Percentiles rank a stretch among this genome's conserved stretches.
Evolutionary conservation across 2,329 filamentous ascomycete species (phyloP).

Genomic region (Cordyceps tenuipes): DNA sequence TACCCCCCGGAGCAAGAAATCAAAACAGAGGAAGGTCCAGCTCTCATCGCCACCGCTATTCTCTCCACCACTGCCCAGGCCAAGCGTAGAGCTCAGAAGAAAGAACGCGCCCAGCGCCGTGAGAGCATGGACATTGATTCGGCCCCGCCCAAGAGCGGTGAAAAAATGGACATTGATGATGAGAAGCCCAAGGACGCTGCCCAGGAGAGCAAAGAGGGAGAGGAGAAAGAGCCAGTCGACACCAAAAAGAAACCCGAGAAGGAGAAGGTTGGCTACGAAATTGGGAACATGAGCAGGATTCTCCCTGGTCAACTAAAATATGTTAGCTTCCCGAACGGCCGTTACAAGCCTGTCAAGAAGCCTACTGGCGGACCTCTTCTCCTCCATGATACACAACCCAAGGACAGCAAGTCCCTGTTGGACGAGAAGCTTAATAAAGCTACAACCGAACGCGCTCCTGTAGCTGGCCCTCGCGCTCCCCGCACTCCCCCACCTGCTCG

Average conservation of each 20-base stretch:
- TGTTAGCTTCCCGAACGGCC: constrained; percentile 80
- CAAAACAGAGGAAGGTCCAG: constrained; percentile 86
- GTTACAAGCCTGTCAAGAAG: constrained; percentile 88
- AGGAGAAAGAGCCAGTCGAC: constrained; percentile 47
- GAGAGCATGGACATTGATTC: constrained; percentile 96
- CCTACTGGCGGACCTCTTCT: constrained; percentile 90
- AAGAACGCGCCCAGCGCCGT: constrained; percentile 78
- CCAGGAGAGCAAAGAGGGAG: constrained; percentile 55
- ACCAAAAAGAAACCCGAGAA: constrained; percentile 87
- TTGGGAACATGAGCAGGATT: constrained; percentile 95
- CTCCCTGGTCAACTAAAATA: constrained; percentile 90
- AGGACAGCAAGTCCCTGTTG: constrained; percentile 69
- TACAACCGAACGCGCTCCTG: constrained; percentile 52
- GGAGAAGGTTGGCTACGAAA: constrained; percentile 92
- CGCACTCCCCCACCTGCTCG: constrained; percentile 20
- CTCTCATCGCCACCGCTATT: constrained; percentile 90
- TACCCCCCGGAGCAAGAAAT: constrained; percentile 95
- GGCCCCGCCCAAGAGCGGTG: constrained; percentile 52
- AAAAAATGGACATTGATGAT: constrained; percentile 85
- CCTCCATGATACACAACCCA: constrained; percentile 74
- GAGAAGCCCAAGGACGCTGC: constrained; percentile 48
- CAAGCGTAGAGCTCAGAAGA: constrained; percentile 87
- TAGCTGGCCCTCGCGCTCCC: constrained; percentile 40
- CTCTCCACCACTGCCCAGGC: constrained; percentile 95
- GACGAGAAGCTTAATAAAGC: constrained; percentile 90